These are phyloP conservation scores for Arabis hirsuta DNA, from an alignment of 345 rosid species.

Conservation along the genomic window DNA sequence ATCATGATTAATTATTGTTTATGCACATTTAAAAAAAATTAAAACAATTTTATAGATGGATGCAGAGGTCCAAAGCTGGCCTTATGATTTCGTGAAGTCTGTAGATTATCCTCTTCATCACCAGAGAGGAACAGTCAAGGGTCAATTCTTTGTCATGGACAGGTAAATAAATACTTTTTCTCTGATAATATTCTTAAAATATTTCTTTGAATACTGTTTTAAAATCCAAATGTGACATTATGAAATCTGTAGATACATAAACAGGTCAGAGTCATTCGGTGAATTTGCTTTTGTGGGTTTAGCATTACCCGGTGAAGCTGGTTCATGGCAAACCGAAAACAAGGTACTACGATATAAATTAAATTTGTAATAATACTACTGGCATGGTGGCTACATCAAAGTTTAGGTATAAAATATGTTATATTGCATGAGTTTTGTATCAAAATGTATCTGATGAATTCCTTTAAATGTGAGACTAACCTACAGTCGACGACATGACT, in stretches of 20 bases:
- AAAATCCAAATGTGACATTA: not conserved
- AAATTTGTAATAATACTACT: not conserved
- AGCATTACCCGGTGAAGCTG: slow-evolving; percentile 75
- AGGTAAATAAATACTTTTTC: slow-evolving; percentile 40
- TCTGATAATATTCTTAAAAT: not conserved
- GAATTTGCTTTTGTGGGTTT: slow-evolving; percentile 68
- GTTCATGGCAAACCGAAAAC: slow-evolving; percentile 85
- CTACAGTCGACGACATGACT: no score
- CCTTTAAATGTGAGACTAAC: no score
- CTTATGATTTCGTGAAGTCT: slow-evolving; percentile 59
- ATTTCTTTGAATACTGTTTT: not conserved
- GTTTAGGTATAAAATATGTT: no score
- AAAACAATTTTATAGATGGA: slow-evolving; percentile 49
- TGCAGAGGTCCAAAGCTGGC: slow-evolving; percentile 68
- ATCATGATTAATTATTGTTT: slow-evolving; percentile 1
- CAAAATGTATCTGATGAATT: no score
- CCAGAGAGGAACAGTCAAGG: slow-evolving; percentile 64
- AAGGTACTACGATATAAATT: slow-evolving; percentile 49
- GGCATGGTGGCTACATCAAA: no score
- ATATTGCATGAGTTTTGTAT: no score
- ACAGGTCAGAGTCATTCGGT: slow-evolving; percentile 40
- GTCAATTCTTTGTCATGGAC: slow-evolving; percentile 70
- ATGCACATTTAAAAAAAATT: not conserved
- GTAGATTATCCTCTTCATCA: slow-evolving; percentile 55
- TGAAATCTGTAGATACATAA: slow-evolving; percentile 45